Evolutionary conservation across 495 filamentous ascomycete genomes (phyloP).

Genomic region (Lasiosphaeria hispida): DNA sequence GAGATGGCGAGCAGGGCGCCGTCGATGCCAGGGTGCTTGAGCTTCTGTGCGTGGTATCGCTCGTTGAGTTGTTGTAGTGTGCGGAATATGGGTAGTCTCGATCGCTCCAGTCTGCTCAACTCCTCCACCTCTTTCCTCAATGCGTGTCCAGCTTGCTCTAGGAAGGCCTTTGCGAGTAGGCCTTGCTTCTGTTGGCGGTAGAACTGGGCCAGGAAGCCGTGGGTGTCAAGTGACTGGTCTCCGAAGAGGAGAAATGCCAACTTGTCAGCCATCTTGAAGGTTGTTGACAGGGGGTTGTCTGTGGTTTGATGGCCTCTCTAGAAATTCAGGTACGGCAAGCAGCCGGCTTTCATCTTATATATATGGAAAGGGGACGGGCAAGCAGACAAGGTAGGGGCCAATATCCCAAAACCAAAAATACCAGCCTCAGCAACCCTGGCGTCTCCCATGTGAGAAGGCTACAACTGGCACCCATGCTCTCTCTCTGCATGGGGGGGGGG

Average conservation of each 20-base stretch:
- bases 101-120: slow-evolving; percentile 58
- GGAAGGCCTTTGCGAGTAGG: slow-evolving; percentile 61
- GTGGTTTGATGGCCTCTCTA: slow-evolving; percentile 6
- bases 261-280: slow-evolving; percentile 40
- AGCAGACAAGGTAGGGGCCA: slow-evolving; percentile 10
- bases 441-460: slow-evolving; percentile 18
- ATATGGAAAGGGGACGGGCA: background rate
- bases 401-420: slow-evolving; percentile 18
- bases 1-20: slow-evolving; percentile 67
- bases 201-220: slow-evolving; percentile 61
- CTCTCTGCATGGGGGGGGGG: background rate
- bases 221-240: slow-evolving; percentile 75
- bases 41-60: slow-evolving; percentile 55
- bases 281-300: slow-evolving; percentile 22
- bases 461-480: slow-evolving; percentile 17
- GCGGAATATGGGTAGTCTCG: slow-evolving; percentile 64
- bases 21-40: slow-evolving; percentile 61
- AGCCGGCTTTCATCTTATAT: slow-evolving; percentile 20
- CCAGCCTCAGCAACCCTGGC: slow-evolving; percentile 16
- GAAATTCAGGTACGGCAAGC: slow-evolving; percentile 19
- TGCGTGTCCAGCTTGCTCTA: slow-evolving; percentile 59
- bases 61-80: slow-evolving; percentile 70
- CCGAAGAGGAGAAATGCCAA: slow-evolving; percentile 63
- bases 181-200: slow-evolving; percentile 61
- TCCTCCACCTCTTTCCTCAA: slow-evolving; percentile 62